These are phyloP conservation scores for Aspergillus hancockii DNA, from an alignment of 495 filamentous ascomycete species.

Conservation along the genomic window DNA sequence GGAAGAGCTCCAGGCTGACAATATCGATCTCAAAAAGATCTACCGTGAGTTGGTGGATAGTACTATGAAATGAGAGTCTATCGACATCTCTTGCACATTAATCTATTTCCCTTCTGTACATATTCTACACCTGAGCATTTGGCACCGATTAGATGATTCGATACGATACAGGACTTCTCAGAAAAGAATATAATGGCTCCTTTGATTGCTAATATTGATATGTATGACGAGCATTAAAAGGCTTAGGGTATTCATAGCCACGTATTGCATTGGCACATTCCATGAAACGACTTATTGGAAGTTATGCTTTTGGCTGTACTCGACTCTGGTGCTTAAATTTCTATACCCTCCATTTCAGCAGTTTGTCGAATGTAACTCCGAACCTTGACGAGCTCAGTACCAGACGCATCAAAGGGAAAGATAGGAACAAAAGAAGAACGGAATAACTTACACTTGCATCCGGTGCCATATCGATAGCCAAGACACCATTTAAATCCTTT, in stretches of 20 bases:
- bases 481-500: slow-evolving; percentile 67
- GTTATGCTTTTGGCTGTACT: too few species aligned
- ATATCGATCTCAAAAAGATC: slow-evolving; percentile 90
- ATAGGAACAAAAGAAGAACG: slow-evolving; percentile 13
- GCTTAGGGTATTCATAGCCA: slow-evolving; percentile 8
- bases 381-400: slow-evolving; percentile 46
- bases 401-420: not conserved
- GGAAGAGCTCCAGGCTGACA: slow-evolving; percentile 85
- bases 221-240: slow-evolving; percentile 4
- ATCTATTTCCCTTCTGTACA: slow-evolving; percentile 15
- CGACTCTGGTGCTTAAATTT: slow-evolving; percentile 44
- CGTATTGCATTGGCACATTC: not conserved
- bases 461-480: slow-evolving; percentile 82
- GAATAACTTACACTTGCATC: slow-evolving; percentile 63
- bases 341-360: slow-evolving; percentile 85
- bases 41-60: slow-evolving; percentile 89
- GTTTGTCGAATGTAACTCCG: slow-evolving; percentile 75
- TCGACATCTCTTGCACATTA: slow-evolving; percentile 6
- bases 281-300: too few species aligned
- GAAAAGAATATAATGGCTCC: not conserved
- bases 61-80: slow-evolving; percentile 62
- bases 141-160: slow-evolving; percentile 16
- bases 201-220: slow-evolving; percentile 6
- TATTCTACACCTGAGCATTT: slow-evolving; percentile 1
- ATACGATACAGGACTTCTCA: slow-evolving; percentile 13